These are phyloP conservation scores for Penicillium capsulatum DNA, from an alignment of 2,329 filamentous ascomycete genomes.

Conservation along the genomic window DNA sequence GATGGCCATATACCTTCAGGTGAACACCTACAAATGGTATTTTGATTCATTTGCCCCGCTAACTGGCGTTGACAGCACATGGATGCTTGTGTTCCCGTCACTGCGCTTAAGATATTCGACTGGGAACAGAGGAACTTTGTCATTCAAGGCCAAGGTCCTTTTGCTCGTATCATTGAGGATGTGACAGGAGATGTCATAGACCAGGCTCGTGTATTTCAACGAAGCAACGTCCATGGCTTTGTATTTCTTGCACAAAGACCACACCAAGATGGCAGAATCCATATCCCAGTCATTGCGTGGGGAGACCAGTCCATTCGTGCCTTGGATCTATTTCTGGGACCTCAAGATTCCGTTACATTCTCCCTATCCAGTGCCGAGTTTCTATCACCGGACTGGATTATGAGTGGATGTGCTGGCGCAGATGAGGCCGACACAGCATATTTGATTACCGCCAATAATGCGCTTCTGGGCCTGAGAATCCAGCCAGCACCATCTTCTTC, in stretches of 20 bases:
- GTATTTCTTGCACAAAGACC: slow-evolving; percentile 18
- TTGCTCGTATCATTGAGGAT: slow-evolving; percentile 33
- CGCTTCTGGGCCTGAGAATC: slow-evolving; percentile 55
- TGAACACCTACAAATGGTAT: too few relatives aligned
- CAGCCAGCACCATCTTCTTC: slow-evolving; percentile 7
- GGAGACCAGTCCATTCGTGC: slow-evolving; percentile 57
- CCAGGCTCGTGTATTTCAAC: slow-evolving; percentile 32
- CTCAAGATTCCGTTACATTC: slow-evolving; percentile 23
- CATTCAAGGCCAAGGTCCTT: slow-evolving; percentile 40
- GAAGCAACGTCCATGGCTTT: slow-evolving; percentile 41
- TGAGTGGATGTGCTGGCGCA: slow-evolving; percentile 55
- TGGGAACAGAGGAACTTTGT: slow-evolving; percentile 28
- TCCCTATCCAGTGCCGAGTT: slow-evolving; percentile 41
- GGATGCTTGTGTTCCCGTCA: slow-evolving; percentile 44
- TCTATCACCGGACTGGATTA: slow-evolving; percentile 68
- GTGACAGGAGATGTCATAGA: slow-evolving; percentile 26
- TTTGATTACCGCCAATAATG: slow-evolving; percentile 83
- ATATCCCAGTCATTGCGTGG: slow-evolving; percentile 56
- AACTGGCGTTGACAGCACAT: slow-evolving; percentile 39
- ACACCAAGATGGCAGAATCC: slow-evolving; percentile 9
- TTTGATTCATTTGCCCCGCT: too few relatives aligned
- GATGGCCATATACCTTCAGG: too few relatives aligned
- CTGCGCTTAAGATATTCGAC: slow-evolving; percentile 35
- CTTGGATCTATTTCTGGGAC: slow-evolving; percentile 30
- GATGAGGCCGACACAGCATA: slow-evolving; percentile 45